These are phyloP conservation scores for Trametes punicea DNA, from an alignment of 768 basidiomycete genomes.

Conservation along the genomic window DNA sequence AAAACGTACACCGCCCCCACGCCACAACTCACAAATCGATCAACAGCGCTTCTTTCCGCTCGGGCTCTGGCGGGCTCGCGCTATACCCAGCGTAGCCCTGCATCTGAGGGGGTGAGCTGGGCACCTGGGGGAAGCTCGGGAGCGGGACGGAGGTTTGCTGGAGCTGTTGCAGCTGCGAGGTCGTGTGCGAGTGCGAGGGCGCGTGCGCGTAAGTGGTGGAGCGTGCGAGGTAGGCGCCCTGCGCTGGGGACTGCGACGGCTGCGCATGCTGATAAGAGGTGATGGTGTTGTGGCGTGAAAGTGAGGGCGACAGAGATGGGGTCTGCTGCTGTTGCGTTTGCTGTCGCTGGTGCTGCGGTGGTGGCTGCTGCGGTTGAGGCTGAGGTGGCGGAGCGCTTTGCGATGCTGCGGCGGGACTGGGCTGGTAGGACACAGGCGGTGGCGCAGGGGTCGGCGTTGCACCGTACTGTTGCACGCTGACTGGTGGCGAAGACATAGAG, in stretches of 20 bases:
- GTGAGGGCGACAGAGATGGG: conserved; percentile 15
- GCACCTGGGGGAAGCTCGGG: conserved; percentile 64
- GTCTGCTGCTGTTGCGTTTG: conserved; percentile 25
- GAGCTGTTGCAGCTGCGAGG: conserved; percentile 30
- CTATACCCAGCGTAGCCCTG: conserved; percentile 43
- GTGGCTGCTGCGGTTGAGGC: conserved; percentile 25
- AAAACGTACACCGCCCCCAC: neutral
- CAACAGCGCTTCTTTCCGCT: conserved; percentile 59
- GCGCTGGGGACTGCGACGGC: conserved; percentile 22
- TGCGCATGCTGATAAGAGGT: conserved; percentile 23
- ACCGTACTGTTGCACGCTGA: conserved; percentile 16
- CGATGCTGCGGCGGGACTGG: conserved; percentile 10
- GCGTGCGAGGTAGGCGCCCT: conserved; percentile 24
- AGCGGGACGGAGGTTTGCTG: conserved; percentile 34
- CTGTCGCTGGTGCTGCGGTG: conserved; percentile 25
- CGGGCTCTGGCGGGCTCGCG: conserved; percentile 49
- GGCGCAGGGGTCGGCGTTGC: conserved; percentile 8
- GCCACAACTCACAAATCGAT: conserved; percentile 37
- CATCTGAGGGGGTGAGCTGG: conserved; percentile 54
- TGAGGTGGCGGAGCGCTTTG: conserved; percentile 22
- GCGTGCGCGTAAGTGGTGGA: conserved; percentile 28
- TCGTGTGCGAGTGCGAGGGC: conserved; percentile 19
- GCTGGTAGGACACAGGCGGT: conserved; percentile 16
- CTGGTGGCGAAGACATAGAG: conserved; percentile 13
- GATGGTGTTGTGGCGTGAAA: conserved; percentile 27